Evolutionary conservation across 441 rosid species (phyloP).

Genomic region (Syzygium malaccense): DNA sequence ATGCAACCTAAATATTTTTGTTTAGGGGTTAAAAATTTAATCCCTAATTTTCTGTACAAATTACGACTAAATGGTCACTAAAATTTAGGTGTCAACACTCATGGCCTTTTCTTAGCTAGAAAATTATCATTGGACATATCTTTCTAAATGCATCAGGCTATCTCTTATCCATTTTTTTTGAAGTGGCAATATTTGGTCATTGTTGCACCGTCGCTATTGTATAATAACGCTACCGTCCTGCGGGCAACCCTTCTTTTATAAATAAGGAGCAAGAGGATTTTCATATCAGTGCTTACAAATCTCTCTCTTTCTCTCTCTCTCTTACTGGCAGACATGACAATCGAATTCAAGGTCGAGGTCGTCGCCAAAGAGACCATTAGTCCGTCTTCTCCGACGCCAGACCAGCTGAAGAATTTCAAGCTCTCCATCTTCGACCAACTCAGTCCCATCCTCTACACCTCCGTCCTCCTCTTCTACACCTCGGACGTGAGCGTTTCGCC

Average conservation of each 20-base stretch:
- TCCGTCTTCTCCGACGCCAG: conserved; percentile 3
- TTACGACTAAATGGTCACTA: no score
- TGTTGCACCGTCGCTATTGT: no score
- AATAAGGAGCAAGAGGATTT: neutral
- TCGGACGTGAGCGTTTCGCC: neutral
- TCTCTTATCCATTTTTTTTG: no score
- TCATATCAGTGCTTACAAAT: neutral
- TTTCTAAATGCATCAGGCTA: no score
- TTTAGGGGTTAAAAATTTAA: no score
- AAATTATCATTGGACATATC: no score
- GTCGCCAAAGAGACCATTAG: neutral
- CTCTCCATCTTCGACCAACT: conserved; percentile 8
- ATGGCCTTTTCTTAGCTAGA: no score
- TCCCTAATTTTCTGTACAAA: no score
- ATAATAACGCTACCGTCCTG: neutral
- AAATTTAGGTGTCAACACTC: no score
- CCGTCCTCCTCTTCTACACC: neutral
- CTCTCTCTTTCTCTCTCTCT: neutral
- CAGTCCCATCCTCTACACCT: neutral
- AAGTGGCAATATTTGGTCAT: no score
- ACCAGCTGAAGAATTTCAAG: neutral
- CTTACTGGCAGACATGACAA: neutral
- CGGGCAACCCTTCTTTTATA: neutral
- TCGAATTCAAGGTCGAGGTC: neutral
- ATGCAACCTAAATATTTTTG: no score